Conservation (phyloP, 78 protist species). For the Dictyostelium purpureum region DNA sequence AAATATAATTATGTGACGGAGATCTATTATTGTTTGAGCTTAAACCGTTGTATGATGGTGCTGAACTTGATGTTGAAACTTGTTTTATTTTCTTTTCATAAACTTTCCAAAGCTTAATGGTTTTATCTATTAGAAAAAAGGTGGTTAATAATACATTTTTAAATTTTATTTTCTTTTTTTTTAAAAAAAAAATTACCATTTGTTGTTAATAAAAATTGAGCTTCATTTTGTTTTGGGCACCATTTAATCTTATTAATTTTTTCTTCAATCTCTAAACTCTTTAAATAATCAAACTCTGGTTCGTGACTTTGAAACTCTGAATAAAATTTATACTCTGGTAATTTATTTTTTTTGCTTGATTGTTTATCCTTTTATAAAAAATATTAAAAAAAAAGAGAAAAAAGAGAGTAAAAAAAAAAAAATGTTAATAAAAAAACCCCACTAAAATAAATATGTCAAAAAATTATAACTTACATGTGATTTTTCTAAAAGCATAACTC, state of each 20-base stretch:
- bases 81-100: conserved; percentile 82
- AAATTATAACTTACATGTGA: conserved; percentile 1
- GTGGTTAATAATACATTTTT: not conserved
- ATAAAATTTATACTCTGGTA: conserved; percentile 93
- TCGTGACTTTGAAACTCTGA: conserved; percentile 98
- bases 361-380: conserved; percentile 25
- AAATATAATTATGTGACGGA: conserved; percentile 33
- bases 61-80: conserved; percentile 10
- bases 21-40: not conserved
- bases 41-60: conserved; percentile 18
- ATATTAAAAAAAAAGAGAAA: not conserved
- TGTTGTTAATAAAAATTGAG: conserved; percentile 92
- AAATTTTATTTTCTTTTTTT: not conserved
- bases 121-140: conserved; percentile 96
- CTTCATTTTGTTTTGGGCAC: conserved; percentile 72
- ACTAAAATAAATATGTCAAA: no score
- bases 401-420: no score
- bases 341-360: conserved; percentile 34
- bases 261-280: conserved; percentile 98
- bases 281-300: conserved; percentile 98
- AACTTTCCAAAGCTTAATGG: conserved; percentile 98
- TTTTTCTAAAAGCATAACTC: conserved; percentile 89
- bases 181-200: conserved; percentile 75
- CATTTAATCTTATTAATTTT: conserved; percentile 97
- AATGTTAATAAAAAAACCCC: not conserved